Evolutionary conservation across 352 stramenopile species (phyloP).

Genomic region (Phytophthora uliginosa): DNA sequence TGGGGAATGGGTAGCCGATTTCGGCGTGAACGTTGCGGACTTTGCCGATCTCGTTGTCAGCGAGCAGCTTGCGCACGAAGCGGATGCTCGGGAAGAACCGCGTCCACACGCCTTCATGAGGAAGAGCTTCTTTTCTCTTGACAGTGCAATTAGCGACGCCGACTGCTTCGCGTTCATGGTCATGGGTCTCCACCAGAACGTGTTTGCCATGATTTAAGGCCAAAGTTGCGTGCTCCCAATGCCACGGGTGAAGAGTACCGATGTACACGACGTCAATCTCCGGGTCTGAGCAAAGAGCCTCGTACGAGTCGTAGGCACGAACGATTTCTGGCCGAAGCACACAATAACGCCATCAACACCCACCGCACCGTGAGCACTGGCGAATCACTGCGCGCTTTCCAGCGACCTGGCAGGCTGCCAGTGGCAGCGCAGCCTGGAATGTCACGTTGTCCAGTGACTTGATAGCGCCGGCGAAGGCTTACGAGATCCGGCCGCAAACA

Average conservation of each 20-base stretch:
- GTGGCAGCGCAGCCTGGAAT: too few relatives aligned
- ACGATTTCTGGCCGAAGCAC: slow-evolving; percentile 46
- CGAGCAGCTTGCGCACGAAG: slow-evolving; percentile 70
- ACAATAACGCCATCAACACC: background rate
- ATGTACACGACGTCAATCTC: slow-evolving; percentile 95
- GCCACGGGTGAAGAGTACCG: slow-evolving; percentile 90
- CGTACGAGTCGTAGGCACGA: slow-evolving; percentile 86
- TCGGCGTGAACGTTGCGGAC: slow-evolving; percentile 77
- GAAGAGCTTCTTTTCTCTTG: slow-evolving; percentile 78
- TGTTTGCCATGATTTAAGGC: slow-evolving; percentile 91
- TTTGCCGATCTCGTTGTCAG: slow-evolving; percentile 64
- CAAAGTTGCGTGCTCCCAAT: slow-evolving; percentile 80
- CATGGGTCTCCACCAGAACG: slow-evolving; percentile 94
- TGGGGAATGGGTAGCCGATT: slow-evolving; percentile 69
- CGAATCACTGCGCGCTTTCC: slow-evolving; percentile 56
- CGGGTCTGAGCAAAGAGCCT: slow-evolving; percentile 80
- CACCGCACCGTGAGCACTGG: slow-evolving; percentile 39
- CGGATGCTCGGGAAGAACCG: slow-evolving; percentile 85
- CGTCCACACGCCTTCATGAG: slow-evolving; percentile 90
- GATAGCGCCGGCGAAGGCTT: slow-evolving; percentile 67
- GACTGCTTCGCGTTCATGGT: slow-evolving; percentile 88
- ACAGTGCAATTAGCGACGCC: slow-evolving; percentile 66
- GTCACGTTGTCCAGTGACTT: slow-evolving; percentile 31
- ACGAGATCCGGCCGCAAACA: slow-evolving; percentile 75
- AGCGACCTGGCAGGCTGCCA: slow-evolving; percentile 65